A percentile compares a stretch with the other conserved stretches of the same genome.
Conservation (phyloP, 805 yeast genomes). For the Hanseniaspora taiwanica region DNA sequence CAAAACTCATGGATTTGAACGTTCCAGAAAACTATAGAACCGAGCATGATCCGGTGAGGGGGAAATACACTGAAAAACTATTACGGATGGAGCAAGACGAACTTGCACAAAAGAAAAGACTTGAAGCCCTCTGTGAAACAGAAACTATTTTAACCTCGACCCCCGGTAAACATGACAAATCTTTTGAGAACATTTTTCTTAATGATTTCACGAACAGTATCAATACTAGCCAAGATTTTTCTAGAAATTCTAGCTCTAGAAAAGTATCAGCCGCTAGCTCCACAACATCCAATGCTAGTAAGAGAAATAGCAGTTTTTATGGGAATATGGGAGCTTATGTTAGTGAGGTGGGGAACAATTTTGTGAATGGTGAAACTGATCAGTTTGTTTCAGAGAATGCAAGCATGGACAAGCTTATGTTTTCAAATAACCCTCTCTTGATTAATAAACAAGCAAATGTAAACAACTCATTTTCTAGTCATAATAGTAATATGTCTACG, state of each 20-base stretch:
- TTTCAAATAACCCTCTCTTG: too few species aligned
- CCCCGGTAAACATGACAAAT: too few species aligned
- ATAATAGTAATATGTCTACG: not conserved
- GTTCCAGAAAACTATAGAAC: slow-evolving; percentile 1
- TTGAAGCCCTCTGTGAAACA: not conserved
- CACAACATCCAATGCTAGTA: not conserved
- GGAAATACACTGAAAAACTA: not conserved
- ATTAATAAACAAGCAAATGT: too few species aligned
- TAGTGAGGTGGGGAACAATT: not conserved
- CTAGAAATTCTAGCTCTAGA: slow-evolving; percentile 1
- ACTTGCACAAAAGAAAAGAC: not conserved
- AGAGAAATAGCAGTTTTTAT: not conserved
- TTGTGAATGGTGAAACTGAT: too few species aligned
- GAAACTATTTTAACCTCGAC: not conserved
- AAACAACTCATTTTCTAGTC: not conserved
- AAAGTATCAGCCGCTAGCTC: slow-evolving; percentile 3
- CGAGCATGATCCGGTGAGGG: slow-evolving; percentile 2
- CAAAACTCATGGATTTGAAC: slow-evolving; percentile 9
- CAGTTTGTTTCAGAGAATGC: too few species aligned
- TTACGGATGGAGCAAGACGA: not conserved
- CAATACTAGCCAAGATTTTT: not conserved
- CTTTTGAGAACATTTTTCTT: too few species aligned
- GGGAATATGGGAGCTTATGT: not conserved
- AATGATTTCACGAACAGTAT: too few species aligned
- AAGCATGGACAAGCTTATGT: too few species aligned